Conservation (phyloP, 768 basidiomycete species). For the Strobilomyces echinocephalus region DNA sequence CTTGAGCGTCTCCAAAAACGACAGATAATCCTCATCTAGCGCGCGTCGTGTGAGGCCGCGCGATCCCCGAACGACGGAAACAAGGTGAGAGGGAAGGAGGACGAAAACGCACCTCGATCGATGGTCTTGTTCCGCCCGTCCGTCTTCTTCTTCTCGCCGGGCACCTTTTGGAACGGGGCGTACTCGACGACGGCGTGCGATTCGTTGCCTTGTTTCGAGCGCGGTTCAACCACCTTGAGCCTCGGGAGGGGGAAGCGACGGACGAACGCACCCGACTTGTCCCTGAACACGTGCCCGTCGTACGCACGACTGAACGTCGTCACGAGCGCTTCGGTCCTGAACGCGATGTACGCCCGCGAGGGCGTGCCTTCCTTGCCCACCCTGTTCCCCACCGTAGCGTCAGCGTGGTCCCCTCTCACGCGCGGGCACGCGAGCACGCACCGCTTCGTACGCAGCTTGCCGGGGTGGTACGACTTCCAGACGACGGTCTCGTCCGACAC, state of each 20-base stretch:
- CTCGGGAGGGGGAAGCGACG: too few species aligned
- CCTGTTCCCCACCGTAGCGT: slow-evolving; percentile 33
- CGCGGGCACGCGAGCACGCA: slow-evolving; percentile 39
- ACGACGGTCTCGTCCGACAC: slow-evolving; percentile 64
- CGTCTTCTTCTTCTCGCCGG: slow-evolving; percentile 65
- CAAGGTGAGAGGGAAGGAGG: background rate
- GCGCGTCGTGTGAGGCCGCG: too few species aligned
- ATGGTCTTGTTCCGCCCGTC: slow-evolving; percentile 86
- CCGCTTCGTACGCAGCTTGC: slow-evolving; percentile 64
- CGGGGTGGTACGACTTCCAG: slow-evolving; percentile 65
- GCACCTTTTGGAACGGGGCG: slow-evolving; percentile 86
- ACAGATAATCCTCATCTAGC: slow-evolving; percentile 77
- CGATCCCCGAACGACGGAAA: too few species aligned
- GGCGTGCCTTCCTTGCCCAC: slow-evolving; percentile 78
- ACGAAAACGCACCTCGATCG: slow-evolving; percentile 45
- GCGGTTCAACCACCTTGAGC: too few species aligned
- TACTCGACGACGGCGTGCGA: slow-evolving; percentile 89
- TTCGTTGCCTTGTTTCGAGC: too few species aligned
- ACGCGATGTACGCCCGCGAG: slow-evolving; percentile 89
- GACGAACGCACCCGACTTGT: slow-evolving; percentile 89
- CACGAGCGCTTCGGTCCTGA: slow-evolving; percentile 70
- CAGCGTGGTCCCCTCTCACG: too few species aligned
- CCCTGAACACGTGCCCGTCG: slow-evolving; percentile 87
- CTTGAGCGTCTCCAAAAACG: slow-evolving; percentile 75
- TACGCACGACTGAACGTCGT: slow-evolving; percentile 76